A percentile compares a stretch with the other conserved stretches of the same genome.
Evolutionary conservation across 306 rosid species (phyloP).

Genomic region (Sindora glabra): DNA sequence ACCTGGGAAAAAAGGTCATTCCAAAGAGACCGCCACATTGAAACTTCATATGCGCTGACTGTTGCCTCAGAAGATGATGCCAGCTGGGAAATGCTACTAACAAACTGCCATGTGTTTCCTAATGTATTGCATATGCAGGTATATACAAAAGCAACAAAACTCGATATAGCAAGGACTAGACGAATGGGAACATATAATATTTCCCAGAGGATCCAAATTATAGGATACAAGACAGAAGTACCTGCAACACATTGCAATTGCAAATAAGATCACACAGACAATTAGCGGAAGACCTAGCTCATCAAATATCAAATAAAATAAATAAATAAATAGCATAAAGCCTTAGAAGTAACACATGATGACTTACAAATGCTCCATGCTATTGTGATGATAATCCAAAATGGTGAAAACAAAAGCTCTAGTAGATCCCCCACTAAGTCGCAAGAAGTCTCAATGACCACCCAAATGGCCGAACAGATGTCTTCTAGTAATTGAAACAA

Average conservation of each 20-base stretch:
- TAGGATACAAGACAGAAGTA: constrained; percentile 51
- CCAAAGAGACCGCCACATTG: constrained; percentile 90
- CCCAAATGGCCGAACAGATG: constrained; percentile 50
- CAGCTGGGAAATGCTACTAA: constrained; percentile 48
- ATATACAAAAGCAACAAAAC: constrained; percentile 35
- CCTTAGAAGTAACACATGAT: constrained; percentile 20
- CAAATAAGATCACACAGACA: constrained; percentile 9
- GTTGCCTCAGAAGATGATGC: constrained; percentile 71
- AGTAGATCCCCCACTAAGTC: constrained; percentile 37
- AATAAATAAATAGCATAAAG: not conserved
- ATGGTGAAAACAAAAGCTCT: constrained; percentile 56
- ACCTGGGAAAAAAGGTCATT: constrained; percentile 88
- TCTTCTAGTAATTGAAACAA: constrained; percentile 38
- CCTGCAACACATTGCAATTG: constrained; percentile 45
- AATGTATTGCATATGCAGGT: constrained; percentile 23
- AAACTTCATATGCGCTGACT: constrained; percentile 51
- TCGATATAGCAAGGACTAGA: constrained; percentile 31
- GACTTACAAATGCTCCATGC: constrained; percentile 69
- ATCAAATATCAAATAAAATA: not conserved
- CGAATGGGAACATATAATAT: constrained; percentile 69
- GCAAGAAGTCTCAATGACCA: constrained; percentile 42
- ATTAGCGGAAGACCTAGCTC: constrained; percentile 8
- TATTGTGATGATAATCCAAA: constrained; percentile 49
- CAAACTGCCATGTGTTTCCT: constrained; percentile 44
- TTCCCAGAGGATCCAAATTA: constrained; percentile 61